Evolutionary conservation across 2,329 filamentous ascomycete species (phyloP), one percentile per base, ranked within the genome.

Genomic region (Lachnellula willkommii): DNA sequence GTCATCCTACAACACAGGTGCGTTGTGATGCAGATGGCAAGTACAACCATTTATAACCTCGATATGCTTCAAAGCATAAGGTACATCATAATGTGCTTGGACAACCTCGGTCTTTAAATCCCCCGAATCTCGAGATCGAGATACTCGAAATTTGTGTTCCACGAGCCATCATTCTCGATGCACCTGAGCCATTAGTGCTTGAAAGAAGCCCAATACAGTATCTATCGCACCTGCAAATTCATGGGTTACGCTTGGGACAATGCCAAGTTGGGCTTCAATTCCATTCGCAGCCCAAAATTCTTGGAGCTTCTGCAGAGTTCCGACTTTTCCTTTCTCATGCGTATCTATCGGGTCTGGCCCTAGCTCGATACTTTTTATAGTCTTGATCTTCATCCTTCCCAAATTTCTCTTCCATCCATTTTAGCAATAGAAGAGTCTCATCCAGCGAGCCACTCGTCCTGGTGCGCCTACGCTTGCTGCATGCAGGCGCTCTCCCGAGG

Each of bases 391-490:
- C 17, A 28, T 48, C 20, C 8, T 12, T 43, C 20, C 28, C 35
- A 51, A 68, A 66, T 3, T 65, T 28, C 15, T 50, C 45, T 42
- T 57, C 54, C 17, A 61, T 55, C 12, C 66, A 64, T 2, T 15
- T 35, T 6, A 64, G 65, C 65, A 63, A 69, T 15, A 52, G 54
- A 36, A 57, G 49, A 11, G 45, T 37, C 2, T 62, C 58, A 46
- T 69, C 63, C 5, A 70, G 53, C 40, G 14, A n/a, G 68, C 70
- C 5, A 58, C 56, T n/a, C 57, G 51, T 1, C 68, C 69, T 8
- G 68, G 69, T 7, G 69, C 68, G 20, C 69, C 69, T n/a, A 70
- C 48, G 52, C 66, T 70, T 5, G 64, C 63, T 15, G 63, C 65
- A 3, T 55, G 49, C 1, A 71, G 40, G 8, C 65, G 63, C 52